A percentile compares a stretch with the other conserved stretches of the same genome.
These are phyloP conservation scores for Triadica sebifera DNA, from an alignment of 345 rosid species.

Conservation along the genomic window DNA sequence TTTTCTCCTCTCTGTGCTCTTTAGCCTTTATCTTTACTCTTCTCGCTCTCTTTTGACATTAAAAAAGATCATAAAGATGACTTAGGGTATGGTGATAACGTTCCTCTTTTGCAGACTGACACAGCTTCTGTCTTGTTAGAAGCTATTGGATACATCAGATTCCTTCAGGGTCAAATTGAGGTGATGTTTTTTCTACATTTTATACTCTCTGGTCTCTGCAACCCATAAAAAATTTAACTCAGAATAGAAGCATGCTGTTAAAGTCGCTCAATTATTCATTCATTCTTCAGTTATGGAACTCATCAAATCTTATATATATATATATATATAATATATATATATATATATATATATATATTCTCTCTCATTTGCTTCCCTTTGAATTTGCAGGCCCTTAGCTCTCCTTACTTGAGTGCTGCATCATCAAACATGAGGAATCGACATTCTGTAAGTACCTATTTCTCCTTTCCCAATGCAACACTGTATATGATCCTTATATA, in stretches of 20 bases:
- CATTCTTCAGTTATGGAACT: conserved; percentile 25
- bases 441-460: conserved; percentile 39
- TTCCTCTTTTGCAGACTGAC: conserved; percentile 89
- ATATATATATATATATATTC: neutral
- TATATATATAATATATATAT: too few species aligned
- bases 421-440: conserved; percentile 43
- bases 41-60: conserved; percentile 22
- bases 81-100: conserved; percentile 39
- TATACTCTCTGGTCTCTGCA: conserved; percentile 16
- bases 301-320: too few species aligned
- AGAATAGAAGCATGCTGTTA: conserved; percentile 28
- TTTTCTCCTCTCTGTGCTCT: neutral
- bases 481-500: too few species aligned
- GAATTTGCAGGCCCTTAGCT: conserved; percentile 48
- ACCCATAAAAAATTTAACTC: too few species aligned
- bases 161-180: conserved; percentile 99
- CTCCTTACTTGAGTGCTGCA: conserved; percentile 44
- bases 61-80: conserved; percentile 25
- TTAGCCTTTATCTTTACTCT: conserved; percentile 11
- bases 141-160: conserved; percentile 98
- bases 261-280: conserved; percentile 32
- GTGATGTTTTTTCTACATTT: conserved; percentile 41
- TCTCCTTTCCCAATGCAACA: conserved; percentile 27
- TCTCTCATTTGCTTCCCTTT: neutral
- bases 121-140: conserved; percentile 98